phyloP scores from a whole-genome alignment of 176 grass and related monocot species.

The Carex pumila region DNA sequence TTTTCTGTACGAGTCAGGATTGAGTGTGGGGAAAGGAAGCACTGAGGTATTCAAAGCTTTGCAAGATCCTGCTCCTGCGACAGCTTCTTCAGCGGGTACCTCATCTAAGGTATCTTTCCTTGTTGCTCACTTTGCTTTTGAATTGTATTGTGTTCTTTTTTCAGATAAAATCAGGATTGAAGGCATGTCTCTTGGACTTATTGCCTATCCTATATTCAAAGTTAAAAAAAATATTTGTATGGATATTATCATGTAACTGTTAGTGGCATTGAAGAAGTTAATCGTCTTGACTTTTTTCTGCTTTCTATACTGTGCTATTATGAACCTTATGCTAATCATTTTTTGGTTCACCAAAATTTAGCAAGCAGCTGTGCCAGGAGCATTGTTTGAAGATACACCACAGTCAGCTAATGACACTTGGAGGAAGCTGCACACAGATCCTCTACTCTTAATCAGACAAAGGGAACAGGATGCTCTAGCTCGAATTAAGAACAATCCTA shows the following conservation, averaged over 20 bases:
- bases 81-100: conserved; percentile 18
- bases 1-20: conserved; percentile 94
- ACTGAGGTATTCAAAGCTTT: conserved; percentile 86
- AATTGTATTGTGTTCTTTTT: not conserved
- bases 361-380: conserved; percentile 54
- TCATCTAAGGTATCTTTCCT: conserved; percentile 50
- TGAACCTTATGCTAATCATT: not conserved
- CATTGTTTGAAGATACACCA: conserved; percentile 91
- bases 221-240: too few relatives aligned
- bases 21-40: conserved; percentile 78
- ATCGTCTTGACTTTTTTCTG: not conserved
- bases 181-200: not conserved
- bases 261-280: not conserved
- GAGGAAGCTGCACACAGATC: conserved; percentile 95
- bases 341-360: conserved; percentile 9
- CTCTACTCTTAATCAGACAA: conserved; percentile 90
- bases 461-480: conserved; percentile 80
- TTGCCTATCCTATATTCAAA: too few relatives aligned
- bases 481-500: conserved; percentile 96
- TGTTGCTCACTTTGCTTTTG: not conserved
- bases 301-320: not conserved
- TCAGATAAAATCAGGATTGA: not conserved
- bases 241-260: not conserved
- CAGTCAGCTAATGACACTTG: conserved; percentile 93
- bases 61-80: conserved; percentile 31